Conservation (phyloP, 140 eudicot genomes). For the Stevia rebaudiana region DNA sequence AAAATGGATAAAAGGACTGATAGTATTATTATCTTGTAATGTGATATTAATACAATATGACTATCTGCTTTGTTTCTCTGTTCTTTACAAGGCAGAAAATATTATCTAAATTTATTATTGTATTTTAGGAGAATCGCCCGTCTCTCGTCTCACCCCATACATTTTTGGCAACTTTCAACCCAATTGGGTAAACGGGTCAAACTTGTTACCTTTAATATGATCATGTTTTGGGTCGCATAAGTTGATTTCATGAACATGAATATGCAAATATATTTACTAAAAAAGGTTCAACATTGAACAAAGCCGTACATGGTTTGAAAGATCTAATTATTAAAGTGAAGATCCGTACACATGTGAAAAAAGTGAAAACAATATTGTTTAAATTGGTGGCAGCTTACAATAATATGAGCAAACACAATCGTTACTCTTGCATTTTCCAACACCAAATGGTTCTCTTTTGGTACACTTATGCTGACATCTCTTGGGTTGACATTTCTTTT, state of each 20-base stretch:
- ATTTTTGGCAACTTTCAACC: background rate
- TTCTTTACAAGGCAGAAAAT: no score
- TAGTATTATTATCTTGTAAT: conserved; percentile 20
- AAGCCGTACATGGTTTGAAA: background rate
- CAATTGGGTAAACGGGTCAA: background rate
- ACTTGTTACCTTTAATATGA: background rate
- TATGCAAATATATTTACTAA: background rate
- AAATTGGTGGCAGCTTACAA: conserved; percentile 38
- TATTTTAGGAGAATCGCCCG: background rate
- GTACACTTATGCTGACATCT: conserved; percentile 33
- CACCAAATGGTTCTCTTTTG: conserved; percentile 32
- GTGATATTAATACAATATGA: conserved; percentile 15
- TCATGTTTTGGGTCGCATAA: background rate
- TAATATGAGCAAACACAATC: conserved; percentile 43
- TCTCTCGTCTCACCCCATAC: no score
- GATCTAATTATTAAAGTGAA: conserved; percentile 11
- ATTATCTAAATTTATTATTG: background rate
- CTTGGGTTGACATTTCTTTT: conserved; percentile 21
- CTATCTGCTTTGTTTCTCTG: background rate
- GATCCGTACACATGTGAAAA: conserved; percentile 4
- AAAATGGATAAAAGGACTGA: conserved; percentile 3
- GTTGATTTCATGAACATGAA: conserved; percentile 4
- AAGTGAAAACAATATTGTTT: background rate
- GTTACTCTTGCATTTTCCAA: conserved; percentile 34
- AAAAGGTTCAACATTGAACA: background rate